Conservation (phyloP, 2,329 filamentous ascomycete species). For the Ustilaginoidea virens region DNA sequence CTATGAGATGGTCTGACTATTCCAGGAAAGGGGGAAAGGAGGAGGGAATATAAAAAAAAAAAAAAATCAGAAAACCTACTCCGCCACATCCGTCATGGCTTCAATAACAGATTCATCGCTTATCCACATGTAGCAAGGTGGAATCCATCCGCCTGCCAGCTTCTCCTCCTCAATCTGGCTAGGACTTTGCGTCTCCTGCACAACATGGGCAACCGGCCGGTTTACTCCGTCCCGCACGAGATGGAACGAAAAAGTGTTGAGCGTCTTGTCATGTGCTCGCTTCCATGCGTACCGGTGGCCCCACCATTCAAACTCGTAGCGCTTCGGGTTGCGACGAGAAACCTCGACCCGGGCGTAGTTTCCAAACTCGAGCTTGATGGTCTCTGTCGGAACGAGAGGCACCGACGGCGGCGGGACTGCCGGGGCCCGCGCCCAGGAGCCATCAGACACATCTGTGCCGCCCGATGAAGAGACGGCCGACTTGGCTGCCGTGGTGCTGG, state of each 20-base stretch:
- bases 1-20: too few species aligned
- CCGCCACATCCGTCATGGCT: slow-evolving; percentile 64
- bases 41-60: slow-evolving; percentile 1
- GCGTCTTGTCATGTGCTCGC: slow-evolving; percentile 56
- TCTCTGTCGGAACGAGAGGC: slow-evolving; percentile 48
- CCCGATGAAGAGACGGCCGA: not conserved
- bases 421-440: slow-evolving; percentile 1
- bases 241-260: slow-evolving; percentile 59
- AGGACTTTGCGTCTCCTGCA: slow-evolving; percentile 61
- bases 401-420: slow-evolving; percentile 12
- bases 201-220: slow-evolving; percentile 62
- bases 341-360: slow-evolving; percentile 93
- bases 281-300: slow-evolving; percentile 75
- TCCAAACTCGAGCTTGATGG: slow-evolving; percentile 82
- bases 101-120: slow-evolving; percentile 56
- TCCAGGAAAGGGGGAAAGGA: too few species aligned
- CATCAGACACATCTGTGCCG: slow-evolving; percentile 1
- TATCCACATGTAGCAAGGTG: slow-evolving; percentile 83
- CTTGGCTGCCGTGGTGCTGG: slow-evolving; percentile 8
- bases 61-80: slow-evolving; percentile 40
- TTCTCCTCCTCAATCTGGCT: slow-evolving; percentile 58
- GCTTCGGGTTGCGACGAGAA: slow-evolving; percentile 52
- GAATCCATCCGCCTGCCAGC: slow-evolving; percentile 73
- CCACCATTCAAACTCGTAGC: slow-evolving; percentile 93
- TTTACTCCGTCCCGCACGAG: slow-evolving; percentile 51